Percentiles rank a stretch among this genome's conserved stretches.
These are phyloP conservation scores for Diplocarpon mali DNA, from an alignment of 2,329 filamentous ascomycete species.

Conservation along the genomic window DNA sequence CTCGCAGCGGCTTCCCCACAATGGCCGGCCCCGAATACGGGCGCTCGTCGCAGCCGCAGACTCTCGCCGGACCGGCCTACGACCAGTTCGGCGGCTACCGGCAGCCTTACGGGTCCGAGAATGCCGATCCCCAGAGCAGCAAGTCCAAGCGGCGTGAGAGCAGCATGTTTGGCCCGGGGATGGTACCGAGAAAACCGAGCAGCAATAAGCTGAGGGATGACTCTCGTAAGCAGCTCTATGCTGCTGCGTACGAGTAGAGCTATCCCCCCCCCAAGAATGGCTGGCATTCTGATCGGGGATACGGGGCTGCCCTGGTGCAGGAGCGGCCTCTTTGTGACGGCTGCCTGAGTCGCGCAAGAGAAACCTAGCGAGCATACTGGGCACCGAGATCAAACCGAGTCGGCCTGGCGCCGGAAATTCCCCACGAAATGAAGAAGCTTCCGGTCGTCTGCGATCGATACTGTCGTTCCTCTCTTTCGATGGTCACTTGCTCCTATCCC, in stretches of 20 bases:
- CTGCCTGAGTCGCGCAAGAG: neutral
- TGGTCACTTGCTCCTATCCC: neutral
- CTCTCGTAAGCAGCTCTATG: constrained; percentile 21
- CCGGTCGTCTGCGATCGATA: neutral
- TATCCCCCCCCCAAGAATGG: no score
- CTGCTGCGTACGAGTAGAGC: neutral
- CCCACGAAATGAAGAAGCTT: constrained; percentile 8
- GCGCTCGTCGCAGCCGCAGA: constrained; percentile 14
- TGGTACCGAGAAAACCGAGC: constrained; percentile 29
- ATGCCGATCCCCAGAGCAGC: constrained; percentile 23
- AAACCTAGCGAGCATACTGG: constrained; percentile 19
- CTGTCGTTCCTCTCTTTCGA: neutral
- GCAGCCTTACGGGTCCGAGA: constrained; percentile 17
- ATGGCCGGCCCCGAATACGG: constrained; percentile 26
- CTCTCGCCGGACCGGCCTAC: constrained; percentile 26
- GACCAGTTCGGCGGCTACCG: constrained; percentile 30
- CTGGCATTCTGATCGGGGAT: no score
- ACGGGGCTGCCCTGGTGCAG: no score
- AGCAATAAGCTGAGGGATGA: constrained; percentile 22
- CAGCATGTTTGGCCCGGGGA: constrained; percentile 39
- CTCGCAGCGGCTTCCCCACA: constrained; percentile 15
- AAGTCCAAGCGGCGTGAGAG: constrained; percentile 47
- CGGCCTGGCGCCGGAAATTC: constrained; percentile 11
- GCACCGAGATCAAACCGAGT: constrained; percentile 12
- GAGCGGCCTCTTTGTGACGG: neutral